Evolutionary conservation across 805 yeast genomes (phyloP).

Genomic region (Kluyveromyces siamensis): DNA sequence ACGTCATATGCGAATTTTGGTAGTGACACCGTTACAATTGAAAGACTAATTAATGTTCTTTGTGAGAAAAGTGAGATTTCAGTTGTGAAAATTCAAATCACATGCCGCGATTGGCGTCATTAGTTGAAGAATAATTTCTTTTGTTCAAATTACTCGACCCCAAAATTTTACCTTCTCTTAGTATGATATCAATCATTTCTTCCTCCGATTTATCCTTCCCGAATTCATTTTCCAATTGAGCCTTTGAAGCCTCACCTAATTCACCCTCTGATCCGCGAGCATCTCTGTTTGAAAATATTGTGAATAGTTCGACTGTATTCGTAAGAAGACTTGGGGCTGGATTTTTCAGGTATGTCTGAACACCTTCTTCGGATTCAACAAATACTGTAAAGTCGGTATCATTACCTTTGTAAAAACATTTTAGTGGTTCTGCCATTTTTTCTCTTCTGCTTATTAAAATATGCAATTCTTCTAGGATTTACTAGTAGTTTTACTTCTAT

Average conservation of each 20-base stretch:
- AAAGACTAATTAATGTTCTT: too few relatives aligned
- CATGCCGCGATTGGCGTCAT: constrained; percentile 30
- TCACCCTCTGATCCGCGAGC: constrained; percentile 66
- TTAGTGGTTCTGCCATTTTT: constrained; percentile 31
- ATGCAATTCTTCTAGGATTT: too few relatives aligned
- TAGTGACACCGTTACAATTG: background rate
- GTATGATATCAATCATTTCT: constrained; percentile 48
- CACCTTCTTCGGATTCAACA: constrained; percentile 43
- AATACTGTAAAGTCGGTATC: constrained; percentile 58
- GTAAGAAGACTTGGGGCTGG: constrained; percentile 35
- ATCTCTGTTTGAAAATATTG: constrained; percentile 50
- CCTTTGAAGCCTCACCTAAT: constrained; percentile 60
- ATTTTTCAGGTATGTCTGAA: constrained; percentile 40
- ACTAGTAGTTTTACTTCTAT: too few relatives aligned
- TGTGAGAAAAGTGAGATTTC: too few relatives aligned
- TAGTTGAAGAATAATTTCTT: constrained; percentile 32
- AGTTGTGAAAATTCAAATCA: constrained; percentile 5
- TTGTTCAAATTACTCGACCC: constrained; percentile 23
- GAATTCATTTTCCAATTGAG: constrained; percentile 58
- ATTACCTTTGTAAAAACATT: constrained; percentile 57
- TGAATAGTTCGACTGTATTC: constrained; percentile 57
- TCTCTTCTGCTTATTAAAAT: too few relatives aligned
- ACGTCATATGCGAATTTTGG: background rate
- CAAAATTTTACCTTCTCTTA: constrained; percentile 51
- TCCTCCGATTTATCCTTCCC: constrained; percentile 45